Evolutionary conservation across 495 filamentous ascomycete species (phyloP).

Genomic region (Neurospora cerealis): DNA sequence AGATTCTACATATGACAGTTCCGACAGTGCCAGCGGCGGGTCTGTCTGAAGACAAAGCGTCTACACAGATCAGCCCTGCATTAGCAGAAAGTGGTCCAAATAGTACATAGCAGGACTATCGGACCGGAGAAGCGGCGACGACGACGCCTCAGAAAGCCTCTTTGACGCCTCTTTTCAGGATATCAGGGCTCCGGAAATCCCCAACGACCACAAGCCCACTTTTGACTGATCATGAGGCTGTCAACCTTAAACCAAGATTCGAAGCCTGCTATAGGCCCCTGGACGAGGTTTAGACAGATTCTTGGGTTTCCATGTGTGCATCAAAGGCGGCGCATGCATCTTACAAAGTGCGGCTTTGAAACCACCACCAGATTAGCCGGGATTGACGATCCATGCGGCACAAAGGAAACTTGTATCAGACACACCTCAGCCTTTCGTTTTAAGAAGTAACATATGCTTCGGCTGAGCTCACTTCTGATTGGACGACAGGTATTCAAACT

Average conservation of each 20-base stretch:
- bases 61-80: neutral
- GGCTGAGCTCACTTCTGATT: neutral
- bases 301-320: neutral
- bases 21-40: neutral
- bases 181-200: neutral
- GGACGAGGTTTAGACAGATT: neutral
- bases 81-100: neutral
- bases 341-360: neutral
- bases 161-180: neutral
- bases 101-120: neutral
- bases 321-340: neutral
- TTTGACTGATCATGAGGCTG: neutral
- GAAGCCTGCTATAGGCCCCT: neutral
- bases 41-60: neutral
- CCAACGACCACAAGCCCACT: neutral
- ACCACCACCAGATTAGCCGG: neutral
- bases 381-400: neutral
- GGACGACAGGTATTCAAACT: neutral
- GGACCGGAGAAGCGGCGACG: neutral
- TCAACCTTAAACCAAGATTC: neutral
- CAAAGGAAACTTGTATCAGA: neutral
- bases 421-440: neutral
- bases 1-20: neutral
- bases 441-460: neutral
- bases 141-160: neutral